Evolutionary conservation across 495 filamentous ascomycete species (phyloP).

Genomic region (Penicillium fimorum): DNA sequence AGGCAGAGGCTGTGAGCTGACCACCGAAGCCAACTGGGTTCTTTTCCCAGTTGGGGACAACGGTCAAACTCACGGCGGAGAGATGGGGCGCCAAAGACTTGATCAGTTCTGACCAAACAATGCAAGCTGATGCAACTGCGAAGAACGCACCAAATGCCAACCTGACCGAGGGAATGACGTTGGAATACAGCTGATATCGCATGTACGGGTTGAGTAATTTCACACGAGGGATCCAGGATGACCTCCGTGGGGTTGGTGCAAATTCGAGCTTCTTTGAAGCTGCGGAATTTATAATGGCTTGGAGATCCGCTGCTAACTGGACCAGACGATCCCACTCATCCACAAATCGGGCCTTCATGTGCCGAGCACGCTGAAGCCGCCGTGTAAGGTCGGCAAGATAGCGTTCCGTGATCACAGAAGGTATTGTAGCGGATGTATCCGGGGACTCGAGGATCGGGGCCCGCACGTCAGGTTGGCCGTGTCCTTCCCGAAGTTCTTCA

Average conservation of each 20-base stretch:
- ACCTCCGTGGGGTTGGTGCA: slow-evolving; percentile 53
- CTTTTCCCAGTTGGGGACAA: slow-evolving; percentile 72
- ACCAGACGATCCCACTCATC: slow-evolving; percentile 84
- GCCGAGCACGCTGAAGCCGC: slow-evolving; percentile 73
- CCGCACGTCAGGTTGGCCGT: slow-evolving; percentile 63
- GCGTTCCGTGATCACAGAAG: slow-evolving; percentile 85
- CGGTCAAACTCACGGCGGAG: slow-evolving; percentile 79
- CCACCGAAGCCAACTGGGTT: slow-evolving; percentile 77
- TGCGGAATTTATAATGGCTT: slow-evolving; percentile 80
- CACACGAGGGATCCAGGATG: slow-evolving; percentile 54
- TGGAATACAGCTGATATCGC: slow-evolving; percentile 72
- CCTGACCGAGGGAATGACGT: slow-evolving; percentile 63
- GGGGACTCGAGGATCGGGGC: slow-evolving; percentile 43
- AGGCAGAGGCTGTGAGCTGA: slow-evolving; percentile 77
- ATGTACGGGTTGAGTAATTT: slow-evolving; percentile 76
- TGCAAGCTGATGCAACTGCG: slow-evolving; percentile 69
- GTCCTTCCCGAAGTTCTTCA: slow-evolving; percentile 78
- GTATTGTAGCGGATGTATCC: slow-evolving; percentile 44
- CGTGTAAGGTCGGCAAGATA: slow-evolving; percentile 88
- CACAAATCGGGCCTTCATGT: slow-evolving; percentile 76
- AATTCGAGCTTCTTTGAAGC: slow-evolving; percentile 80
- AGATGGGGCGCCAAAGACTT: slow-evolving; percentile 71
- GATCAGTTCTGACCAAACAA: slow-evolving; percentile 90
- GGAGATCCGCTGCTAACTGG: slow-evolving; percentile 65
- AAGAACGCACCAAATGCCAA: slow-evolving; percentile 62